Evolutionary conservation across 305 asterid genomes (phyloP).

Genomic region (Withania somnifera): DNA sequence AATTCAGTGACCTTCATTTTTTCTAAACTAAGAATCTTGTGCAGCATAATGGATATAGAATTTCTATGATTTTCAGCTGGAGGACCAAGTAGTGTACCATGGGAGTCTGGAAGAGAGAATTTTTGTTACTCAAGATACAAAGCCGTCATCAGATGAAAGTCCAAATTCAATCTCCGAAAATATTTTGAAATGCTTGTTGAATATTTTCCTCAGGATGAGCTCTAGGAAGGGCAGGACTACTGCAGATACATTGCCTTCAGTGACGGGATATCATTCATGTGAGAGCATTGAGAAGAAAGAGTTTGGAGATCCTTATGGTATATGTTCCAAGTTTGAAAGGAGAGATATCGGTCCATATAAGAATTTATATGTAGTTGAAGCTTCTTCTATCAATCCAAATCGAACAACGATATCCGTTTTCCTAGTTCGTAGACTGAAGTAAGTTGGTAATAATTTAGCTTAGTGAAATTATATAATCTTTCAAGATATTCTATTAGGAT

Average conservation of each 20-base stretch:
- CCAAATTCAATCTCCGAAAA: conserved; percentile 62
- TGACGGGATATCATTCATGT: conserved; percentile 19
- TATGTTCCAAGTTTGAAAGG: conserved; percentile 37
- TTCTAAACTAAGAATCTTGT: background rate
- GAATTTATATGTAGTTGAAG: conserved; percentile 42
- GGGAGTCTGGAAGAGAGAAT: conserved; percentile 22
- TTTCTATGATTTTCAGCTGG: conserved; percentile 27
- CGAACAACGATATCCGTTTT: conserved; percentile 49
- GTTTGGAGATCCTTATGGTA: conserved; percentile 48
- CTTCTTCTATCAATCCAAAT: conserved; percentile 43
- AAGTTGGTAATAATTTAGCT: conserved; percentile 6
- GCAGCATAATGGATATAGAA: background rate
- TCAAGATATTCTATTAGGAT: background rate
- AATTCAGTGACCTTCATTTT: background rate
- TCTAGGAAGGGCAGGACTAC: conserved; percentile 29
- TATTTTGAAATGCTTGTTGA: conserved; percentile 53
- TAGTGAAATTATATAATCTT: background rate
- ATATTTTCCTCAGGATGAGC: conserved; percentile 53
- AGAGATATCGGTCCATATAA: conserved; percentile 67
- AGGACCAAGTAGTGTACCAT: conserved; percentile 12
- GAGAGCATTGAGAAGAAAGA: conserved; percentile 11
- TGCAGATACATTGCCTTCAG: conserved; percentile 33
- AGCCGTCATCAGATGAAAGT: conserved; percentile 15
- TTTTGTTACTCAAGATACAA: conserved; percentile 15
- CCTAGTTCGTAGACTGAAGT: conserved; percentile 63